Evolutionary conservation across 306 rosid species (phyloP).

Genomic region (Elaeagnus macrophylla): DNA sequence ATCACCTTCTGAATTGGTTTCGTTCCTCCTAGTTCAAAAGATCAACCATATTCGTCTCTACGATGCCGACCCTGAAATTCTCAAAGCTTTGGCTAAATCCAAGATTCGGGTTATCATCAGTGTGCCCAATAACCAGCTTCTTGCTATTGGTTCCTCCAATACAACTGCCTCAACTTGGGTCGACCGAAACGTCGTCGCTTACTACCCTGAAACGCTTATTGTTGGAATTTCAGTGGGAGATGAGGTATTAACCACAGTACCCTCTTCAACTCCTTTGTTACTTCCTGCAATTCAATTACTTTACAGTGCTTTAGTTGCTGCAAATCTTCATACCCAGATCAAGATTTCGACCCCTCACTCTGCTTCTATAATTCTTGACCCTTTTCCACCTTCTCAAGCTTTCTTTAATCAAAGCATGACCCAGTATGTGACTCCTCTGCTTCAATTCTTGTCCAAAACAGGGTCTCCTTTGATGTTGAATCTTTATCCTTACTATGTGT

Average conservation of each 20-base stretch:
- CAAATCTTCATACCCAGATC: constrained; percentile 48
- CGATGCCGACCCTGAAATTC: constrained; percentile 70
- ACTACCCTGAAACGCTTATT: constrained; percentile 57
- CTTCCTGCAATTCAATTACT: constrained; percentile 61
- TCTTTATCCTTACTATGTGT: constrained; percentile 77
- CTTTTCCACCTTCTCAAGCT: constrained; percentile 90
- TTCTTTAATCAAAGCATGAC: constrained; percentile 59
- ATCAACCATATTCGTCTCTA: constrained; percentile 62
- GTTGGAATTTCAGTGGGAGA: constrained; percentile 66
- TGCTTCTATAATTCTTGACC: constrained; percentile 49
- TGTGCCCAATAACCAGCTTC: constrained; percentile 82
- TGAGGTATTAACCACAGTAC: constrained; percentile 65
- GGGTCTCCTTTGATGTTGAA: constrained; percentile 78
- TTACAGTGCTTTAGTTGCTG: constrained; percentile 52
- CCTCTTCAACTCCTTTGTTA: constrained; percentile 56
- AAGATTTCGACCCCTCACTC: constrained; percentile 71
- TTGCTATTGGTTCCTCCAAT: constrained; percentile 76
- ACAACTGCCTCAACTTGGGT: constrained; percentile 71
- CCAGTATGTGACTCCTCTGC: constrained; percentile 40
- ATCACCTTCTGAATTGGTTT: constrained; percentile 35
- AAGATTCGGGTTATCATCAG: constrained; percentile 54
- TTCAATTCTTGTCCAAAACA: constrained; percentile 49
- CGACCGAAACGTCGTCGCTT: constrained; percentile 52
- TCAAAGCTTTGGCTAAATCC: constrained; percentile 47
- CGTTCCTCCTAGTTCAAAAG: constrained; percentile 56